Evolutionary conservation across 805 yeast species (phyloP).

Genomic region (Spathaspora sp.): DNA sequence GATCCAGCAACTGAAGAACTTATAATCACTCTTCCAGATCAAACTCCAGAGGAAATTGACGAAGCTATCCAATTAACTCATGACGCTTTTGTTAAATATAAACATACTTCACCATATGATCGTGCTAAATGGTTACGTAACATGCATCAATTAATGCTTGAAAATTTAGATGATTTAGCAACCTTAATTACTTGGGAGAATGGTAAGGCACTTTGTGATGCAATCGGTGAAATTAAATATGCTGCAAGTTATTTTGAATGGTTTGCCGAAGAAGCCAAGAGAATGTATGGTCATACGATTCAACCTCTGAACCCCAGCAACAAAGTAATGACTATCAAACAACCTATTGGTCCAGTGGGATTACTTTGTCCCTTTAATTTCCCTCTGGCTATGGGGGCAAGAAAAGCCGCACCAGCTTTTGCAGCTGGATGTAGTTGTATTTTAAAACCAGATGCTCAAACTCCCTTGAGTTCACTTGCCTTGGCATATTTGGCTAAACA

Average conservation of each 20-base stretch:
- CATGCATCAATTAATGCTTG: constrained; percentile 47
- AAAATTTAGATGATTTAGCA: constrained; percentile 55
- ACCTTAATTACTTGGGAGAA: constrained; percentile 56
- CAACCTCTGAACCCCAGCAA: constrained; percentile 50
- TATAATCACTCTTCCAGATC: constrained; percentile 41
- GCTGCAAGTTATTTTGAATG: constrained; percentile 50
- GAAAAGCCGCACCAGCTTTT: constrained; percentile 62
- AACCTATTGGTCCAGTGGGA: constrained; percentile 64
- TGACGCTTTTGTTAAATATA: constrained; percentile 43
- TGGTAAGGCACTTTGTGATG: constrained; percentile 54
- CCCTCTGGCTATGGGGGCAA: constrained; percentile 64
- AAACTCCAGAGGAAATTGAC: constrained; percentile 38
- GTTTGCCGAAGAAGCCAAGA: constrained; percentile 53
- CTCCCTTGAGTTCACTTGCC: constrained; percentile 60
- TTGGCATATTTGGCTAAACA: constrained; percentile 50
- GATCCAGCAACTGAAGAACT: constrained; percentile 40
- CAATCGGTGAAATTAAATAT: constrained; percentile 53
- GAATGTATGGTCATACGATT: constrained; percentile 53
- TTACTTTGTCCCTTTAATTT: constrained; percentile 66
- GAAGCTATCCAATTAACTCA: constrained; percentile 46
- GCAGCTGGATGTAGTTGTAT: constrained; percentile 65
- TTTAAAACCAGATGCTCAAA: constrained; percentile 58
- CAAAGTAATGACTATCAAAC: constrained; percentile 51
- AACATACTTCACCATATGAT: constrained; percentile 45
- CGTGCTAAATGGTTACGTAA: constrained; percentile 51